phyloP scores from a whole-genome alignment of 2,329 filamentous ascomycete genomes.

The Ascochyta viciae-villosae region DNA sequence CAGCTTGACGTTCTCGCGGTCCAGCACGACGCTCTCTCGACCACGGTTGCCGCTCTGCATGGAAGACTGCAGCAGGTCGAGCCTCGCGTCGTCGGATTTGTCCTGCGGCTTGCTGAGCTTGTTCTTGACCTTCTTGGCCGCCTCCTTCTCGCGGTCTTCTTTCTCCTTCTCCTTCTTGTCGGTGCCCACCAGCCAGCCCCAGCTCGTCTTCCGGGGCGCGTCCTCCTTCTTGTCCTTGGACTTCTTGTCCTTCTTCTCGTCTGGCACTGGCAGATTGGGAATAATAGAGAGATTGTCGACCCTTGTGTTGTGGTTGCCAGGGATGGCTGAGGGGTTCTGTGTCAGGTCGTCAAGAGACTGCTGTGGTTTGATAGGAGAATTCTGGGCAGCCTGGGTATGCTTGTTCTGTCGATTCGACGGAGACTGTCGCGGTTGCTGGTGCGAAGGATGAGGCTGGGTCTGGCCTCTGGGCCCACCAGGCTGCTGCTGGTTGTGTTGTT shows the following conservation, averaged over 20 bases:
- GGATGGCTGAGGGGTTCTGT: conserved; percentile 70
- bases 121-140: conserved; percentile 58
- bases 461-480: conserved; percentile 23
- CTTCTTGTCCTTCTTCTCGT: conserved; percentile 79
- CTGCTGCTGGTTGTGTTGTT: conserved; percentile 28
- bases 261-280: conserved; percentile 70
- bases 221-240: conserved; percentile 75
- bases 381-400: conserved; percentile 40
- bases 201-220: conserved; percentile 75
- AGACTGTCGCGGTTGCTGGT: conserved; percentile 32
- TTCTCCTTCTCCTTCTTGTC: conserved; percentile 59
- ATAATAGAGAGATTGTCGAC: conserved; percentile 84
- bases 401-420: conserved; percentile 34
- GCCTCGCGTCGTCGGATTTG: conserved; percentile 72
- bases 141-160: conserved; percentile 50
- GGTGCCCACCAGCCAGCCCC: conserved; percentile 76
- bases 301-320: conserved; percentile 69
- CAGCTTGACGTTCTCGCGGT: conserved; percentile 77
- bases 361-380: conserved; percentile 49
- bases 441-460: conserved; percentile 20
- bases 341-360: conserved; percentile 70
- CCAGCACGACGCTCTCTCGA: conserved; percentile 83
- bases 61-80: conserved; percentile 87
- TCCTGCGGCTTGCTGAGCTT: conserved; percentile 70
- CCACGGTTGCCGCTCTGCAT: conserved; percentile 72